Evolutionary conservation across 2,329 filamentous ascomycete genomes (phyloP).

Genomic region (Fusarium napiforme): DNA sequence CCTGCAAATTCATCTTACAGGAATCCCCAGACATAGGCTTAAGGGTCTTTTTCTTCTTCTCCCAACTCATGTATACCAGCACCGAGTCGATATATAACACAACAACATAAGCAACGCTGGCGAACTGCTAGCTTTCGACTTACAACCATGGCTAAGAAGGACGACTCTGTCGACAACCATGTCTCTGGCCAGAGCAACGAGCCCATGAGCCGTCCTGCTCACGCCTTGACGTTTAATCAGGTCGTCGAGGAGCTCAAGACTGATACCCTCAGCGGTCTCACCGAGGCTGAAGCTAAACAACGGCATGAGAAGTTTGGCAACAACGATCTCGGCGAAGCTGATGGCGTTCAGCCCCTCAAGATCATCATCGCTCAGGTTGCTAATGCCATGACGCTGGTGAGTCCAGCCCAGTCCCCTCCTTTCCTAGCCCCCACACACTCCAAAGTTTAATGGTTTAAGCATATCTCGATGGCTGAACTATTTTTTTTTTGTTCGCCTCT

Average conservation of each 20-base stretch:
- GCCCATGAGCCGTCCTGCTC: conserved; percentile 65
- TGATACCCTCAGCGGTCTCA: conserved; percentile 65
- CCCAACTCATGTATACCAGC: conserved; percentile 1
- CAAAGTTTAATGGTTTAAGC: conserved; percentile 20
- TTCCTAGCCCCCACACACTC: conserved; percentile 8
- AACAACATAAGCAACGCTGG: conserved; percentile 20
- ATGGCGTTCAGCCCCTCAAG: conserved; percentile 64
- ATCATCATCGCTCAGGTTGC: conserved; percentile 72
- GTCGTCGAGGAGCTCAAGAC: conserved; percentile 65
- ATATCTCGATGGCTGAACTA: conserved; percentile 20
- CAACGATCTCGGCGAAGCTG: conserved; percentile 63
- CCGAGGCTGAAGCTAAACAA: conserved; percentile 59
- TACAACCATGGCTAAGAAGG: conserved; percentile 38
- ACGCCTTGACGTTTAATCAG: conserved; percentile 61
- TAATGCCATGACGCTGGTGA: conserved; percentile 75
- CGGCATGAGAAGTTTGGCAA: conserved; percentile 65
- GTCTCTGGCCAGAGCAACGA: conserved; percentile 51
- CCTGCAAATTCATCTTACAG: conserved; percentile 31
- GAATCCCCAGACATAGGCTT: conserved; percentile 38
- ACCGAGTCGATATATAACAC: conserved; percentile 6
- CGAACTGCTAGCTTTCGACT: conserved; percentile 23
- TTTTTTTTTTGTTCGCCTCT: conserved; percentile 49
- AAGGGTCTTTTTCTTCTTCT: neutral
- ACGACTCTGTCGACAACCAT: conserved; percentile 37
- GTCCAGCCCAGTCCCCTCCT: conserved; percentile 10